phyloP scores from a whole-genome alignment of 129 eudicot species.

The Arctium lappa region DNA sequence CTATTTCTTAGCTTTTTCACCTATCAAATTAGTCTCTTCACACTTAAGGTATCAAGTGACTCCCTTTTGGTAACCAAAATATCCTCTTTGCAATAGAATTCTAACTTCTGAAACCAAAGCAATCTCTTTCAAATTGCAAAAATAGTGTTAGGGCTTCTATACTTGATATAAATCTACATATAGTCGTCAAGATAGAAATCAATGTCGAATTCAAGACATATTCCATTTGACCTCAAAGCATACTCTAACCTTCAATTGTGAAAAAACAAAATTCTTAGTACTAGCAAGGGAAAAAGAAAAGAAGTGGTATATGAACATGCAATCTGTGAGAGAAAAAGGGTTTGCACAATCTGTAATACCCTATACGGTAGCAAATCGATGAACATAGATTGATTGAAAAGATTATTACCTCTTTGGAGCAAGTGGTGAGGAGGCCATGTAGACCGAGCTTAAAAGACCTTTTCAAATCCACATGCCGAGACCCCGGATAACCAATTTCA shows the following conservation, averaged over 20 bases:
- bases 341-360: not conserved
- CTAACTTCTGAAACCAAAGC: not conserved
- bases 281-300: not conserved
- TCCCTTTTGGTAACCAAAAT: not conserved
- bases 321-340: not conserved
- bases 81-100: not conserved
- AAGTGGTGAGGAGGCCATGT: conserved; percentile 49
- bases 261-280: not conserved
- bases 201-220: not conserved
- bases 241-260: not conserved
- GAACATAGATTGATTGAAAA: not conserved
- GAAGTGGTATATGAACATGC: too few species aligned
- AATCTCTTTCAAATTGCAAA: not conserved
- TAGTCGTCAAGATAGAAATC: not conserved
- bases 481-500: conserved; percentile 24
- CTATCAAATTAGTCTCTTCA: not conserved
- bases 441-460: conserved; percentile 47
- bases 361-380: not conserved
- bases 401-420: conserved; percentile 53
- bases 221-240: not conserved
- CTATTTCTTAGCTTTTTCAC: not conserved
- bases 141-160: not conserved
- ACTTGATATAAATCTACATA: not conserved
- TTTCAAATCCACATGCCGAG: conserved; percentile 37
- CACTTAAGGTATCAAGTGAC: not conserved